Conservation (phyloP, 768 basidiomycete genomes). For the Neoboletus magnificus region DNA sequence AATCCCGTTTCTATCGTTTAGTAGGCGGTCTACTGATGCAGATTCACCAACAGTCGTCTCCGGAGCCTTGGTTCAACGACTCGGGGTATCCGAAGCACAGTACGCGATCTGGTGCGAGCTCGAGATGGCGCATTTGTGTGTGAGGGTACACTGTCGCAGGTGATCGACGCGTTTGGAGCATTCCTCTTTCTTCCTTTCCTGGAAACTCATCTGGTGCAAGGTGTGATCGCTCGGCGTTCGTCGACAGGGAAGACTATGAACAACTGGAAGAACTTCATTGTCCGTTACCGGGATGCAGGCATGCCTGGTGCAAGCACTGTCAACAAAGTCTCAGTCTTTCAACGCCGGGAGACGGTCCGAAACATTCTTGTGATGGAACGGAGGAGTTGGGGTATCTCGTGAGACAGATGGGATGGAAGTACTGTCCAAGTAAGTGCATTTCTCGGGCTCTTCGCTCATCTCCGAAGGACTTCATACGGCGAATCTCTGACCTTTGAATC, state of each 20-base stretch:
- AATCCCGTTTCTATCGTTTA: background rate
- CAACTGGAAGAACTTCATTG: conserved; percentile 43
- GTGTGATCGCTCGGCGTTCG: conserved; percentile 46
- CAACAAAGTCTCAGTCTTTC: conserved; percentile 35
- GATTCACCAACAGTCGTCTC: conserved; percentile 36
- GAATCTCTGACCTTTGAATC: background rate
- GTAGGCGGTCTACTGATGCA: background rate
- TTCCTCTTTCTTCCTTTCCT: background rate
- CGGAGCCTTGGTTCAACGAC: conserved; percentile 32
- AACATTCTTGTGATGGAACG: conserved; percentile 57
- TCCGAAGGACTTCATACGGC: background rate
- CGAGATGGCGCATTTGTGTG: conserved; percentile 40
- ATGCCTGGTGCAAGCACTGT: conserved; percentile 62
- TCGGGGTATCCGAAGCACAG: conserved; percentile 43
- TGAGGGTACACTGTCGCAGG: conserved; percentile 49
- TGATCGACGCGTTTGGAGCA: conserved; percentile 16
- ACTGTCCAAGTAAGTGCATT: conserved; percentile 49
- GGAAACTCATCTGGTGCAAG: conserved; percentile 31
- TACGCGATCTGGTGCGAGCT: conserved; percentile 43
- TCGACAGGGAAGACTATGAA: conserved; percentile 49
- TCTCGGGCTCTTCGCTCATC: no score
- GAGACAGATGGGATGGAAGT: conserved; percentile 54
- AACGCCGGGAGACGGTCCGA: conserved; percentile 26
- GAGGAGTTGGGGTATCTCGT: conserved; percentile 51
- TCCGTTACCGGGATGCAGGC: conserved; percentile 44